A percentile compares a stretch with the other conserved stretches of the same genome.
phyloP scores from a whole-genome alignment of 768 basidiomycete genomes.

The Cyclocybe cylindracea region DNA sequence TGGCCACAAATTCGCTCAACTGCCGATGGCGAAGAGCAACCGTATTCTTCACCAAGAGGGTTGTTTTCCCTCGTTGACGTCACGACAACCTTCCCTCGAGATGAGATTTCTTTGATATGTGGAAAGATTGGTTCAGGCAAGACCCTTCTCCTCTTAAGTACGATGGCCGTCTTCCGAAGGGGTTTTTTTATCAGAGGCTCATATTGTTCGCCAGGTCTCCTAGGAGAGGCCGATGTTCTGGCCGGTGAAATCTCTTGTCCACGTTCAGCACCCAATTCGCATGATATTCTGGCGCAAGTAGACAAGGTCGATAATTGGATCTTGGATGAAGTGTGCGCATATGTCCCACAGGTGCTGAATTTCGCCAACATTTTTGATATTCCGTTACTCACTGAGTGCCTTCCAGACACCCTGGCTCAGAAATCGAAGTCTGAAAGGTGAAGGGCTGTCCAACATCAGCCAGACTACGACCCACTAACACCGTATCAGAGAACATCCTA shows the following conservation, averaged over 20 bases:
- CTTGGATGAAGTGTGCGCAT: slow-evolving; percentile 77
- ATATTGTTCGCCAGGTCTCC: slow-evolving; percentile 48
- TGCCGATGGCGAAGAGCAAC: slow-evolving; percentile 49
- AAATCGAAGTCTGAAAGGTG: slow-evolving; percentile 53
- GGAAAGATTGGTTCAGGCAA: slow-evolving; percentile 92
- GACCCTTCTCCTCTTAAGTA: slow-evolving; percentile 76
- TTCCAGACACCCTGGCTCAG: slow-evolving; percentile 62
- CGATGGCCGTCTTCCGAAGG: slow-evolving; percentile 2
- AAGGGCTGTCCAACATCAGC: neutral
- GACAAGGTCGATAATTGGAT: slow-evolving; percentile 63
- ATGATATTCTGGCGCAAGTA: slow-evolving; percentile 58
- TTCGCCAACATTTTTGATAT: slow-evolving; percentile 36
- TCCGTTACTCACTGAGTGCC: slow-evolving; percentile 7
- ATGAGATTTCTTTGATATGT: slow-evolving; percentile 81
- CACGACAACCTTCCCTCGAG: slow-evolving; percentile 73
- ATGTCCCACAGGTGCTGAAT: slow-evolving; percentile 71
- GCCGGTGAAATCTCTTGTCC: slow-evolving; percentile 83
- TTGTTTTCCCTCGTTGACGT: slow-evolving; percentile 85
- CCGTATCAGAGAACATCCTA: slow-evolving; percentile 56
- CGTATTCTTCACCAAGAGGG: slow-evolving; percentile 69
- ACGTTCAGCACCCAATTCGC: slow-evolving; percentile 77
- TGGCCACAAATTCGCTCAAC: slow-evolving; percentile 81
- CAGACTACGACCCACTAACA: neutral
- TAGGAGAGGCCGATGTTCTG: slow-evolving; percentile 87
- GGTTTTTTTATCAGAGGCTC: neutral